These are phyloP conservation scores for Trichoderma sp. DNA, from an alignment of 2,329 filamentous ascomycete species.

Conservation along the genomic window DNA sequence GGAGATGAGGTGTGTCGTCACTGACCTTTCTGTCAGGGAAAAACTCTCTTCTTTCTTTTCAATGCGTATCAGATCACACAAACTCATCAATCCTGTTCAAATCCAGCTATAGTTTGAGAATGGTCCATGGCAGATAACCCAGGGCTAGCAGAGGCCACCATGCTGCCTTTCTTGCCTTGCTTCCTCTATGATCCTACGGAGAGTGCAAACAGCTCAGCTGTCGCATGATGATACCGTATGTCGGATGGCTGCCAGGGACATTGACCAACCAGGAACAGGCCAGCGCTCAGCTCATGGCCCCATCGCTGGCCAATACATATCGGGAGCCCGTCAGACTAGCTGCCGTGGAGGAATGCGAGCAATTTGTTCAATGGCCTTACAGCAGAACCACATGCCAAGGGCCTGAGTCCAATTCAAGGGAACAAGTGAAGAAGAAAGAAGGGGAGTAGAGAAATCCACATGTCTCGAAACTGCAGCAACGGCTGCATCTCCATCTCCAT, in stretches of 20 bases:
- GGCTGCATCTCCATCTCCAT: slow-evolving; percentile 20
- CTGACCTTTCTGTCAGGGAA: neutral
- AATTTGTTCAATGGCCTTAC: slow-evolving; percentile 2
- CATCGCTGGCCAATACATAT: neutral
- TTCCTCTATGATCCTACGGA: neutral
- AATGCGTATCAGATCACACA: neutral
- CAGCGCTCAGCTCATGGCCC: slow-evolving; percentile 19
- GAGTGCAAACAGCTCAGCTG: slow-evolving; percentile 19
- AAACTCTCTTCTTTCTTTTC: neutral
- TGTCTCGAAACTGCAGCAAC: slow-evolving; percentile 24
- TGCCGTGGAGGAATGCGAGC: slow-evolving; percentile 18
- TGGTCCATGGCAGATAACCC: neutral
- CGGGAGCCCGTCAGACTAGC: neutral
- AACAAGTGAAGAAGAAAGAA: neutral
- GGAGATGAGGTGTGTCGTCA: neutral
- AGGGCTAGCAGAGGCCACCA: neutral
- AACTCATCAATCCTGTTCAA: neutral
- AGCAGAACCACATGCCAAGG: neutral
- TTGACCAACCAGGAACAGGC: neutral
- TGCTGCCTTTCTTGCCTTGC: neutral
- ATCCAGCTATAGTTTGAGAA: neutral
- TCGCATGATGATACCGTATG: slow-evolving; percentile 1
- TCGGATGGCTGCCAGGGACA: slow-evolving; percentile 10
- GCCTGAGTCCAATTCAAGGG: neutral
- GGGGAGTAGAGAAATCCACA: slow-evolving; percentile 5